Conservation (phyloP, 345 rosid species). For the Gossypium bickii region DNA sequence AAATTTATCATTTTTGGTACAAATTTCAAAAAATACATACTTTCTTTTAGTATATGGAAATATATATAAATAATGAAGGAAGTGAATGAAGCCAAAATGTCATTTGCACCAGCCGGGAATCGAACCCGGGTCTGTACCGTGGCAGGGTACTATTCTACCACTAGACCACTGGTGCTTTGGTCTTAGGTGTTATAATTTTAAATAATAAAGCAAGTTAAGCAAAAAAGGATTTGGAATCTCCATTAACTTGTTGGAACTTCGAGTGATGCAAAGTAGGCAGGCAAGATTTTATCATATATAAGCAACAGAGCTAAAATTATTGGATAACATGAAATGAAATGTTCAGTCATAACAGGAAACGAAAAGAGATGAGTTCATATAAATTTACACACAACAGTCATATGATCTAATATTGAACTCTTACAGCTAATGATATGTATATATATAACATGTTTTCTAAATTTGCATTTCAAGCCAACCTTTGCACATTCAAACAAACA, state of each 20-base stretch:
- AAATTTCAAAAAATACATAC: no score
- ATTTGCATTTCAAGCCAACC: not conserved
- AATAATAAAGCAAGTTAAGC: fast-evolving
- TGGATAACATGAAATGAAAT: not conserved
- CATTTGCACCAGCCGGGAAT: conserved; percentile 48
- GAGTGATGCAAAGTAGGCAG: no score
- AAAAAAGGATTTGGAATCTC: no score
- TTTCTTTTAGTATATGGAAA: no score
- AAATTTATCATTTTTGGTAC: no score
- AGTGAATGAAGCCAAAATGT: no score
- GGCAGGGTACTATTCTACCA: conserved; percentile 82
- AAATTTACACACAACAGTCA: not conserved
- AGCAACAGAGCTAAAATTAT: not conserved
- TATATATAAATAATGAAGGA: no score
- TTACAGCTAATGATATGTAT: not conserved
- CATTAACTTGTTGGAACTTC: no score
- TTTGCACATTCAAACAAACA: not conserved
- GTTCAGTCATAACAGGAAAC: not conserved
- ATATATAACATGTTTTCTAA: no score
- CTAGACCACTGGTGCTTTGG: conserved; percentile 66
- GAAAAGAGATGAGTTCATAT: not conserved
- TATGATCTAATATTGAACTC: not conserved
- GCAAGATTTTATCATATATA: no score
- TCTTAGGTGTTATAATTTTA: fast-evolving
- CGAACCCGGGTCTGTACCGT: conserved; percentile 78